These are phyloP conservation scores for Hemerocallis citrina DNA, from an alignment of 106 monocot species.

Conservation along the genomic window DNA sequence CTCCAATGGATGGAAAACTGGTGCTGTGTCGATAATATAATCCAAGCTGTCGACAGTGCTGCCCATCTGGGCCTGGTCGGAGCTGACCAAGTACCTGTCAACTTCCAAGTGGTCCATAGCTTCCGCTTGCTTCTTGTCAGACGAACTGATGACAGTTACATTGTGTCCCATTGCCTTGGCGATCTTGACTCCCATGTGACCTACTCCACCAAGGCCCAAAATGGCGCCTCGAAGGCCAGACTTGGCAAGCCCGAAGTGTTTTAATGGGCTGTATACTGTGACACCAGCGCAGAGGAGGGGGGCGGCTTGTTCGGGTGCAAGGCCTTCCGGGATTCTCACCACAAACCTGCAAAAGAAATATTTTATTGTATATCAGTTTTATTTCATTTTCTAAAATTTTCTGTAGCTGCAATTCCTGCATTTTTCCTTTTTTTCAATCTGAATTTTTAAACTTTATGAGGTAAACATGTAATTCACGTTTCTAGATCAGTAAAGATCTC, in stretches of 20 bases:
- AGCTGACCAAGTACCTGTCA: conserved; percentile 79
- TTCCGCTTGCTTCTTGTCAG: conserved; percentile 63
- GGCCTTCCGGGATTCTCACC: conserved; percentile 71
- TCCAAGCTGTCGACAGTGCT: conserved; percentile 48
- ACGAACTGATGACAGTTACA: conserved; percentile 96
- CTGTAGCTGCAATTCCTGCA: too few relatives aligned
- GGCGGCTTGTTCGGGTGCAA: conserved; percentile 82
- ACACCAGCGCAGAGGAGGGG: conserved; percentile 94
- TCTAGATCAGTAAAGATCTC: too few relatives aligned
- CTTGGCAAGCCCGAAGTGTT: conserved; percentile 47
- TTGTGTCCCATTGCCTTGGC: conserved; percentile 98
- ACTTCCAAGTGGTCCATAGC: conserved; percentile 78
- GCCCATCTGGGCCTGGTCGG: conserved; percentile 47
- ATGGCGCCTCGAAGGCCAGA: conserved; percentile 58
- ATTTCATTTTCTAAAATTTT: too few relatives aligned
- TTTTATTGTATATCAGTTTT: too few relatives aligned
- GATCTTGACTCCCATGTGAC: conserved; percentile 94
- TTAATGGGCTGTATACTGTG: conserved; percentile 91
- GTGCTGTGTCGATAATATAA: conserved; percentile 94
- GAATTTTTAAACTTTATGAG: too few relatives aligned
- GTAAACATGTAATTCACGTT: too few relatives aligned
- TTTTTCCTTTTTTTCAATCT: too few relatives aligned
- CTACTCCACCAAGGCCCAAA: conserved; percentile 91
- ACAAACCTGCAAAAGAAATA: conserved; percentile 60
- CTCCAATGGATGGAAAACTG: conserved; percentile 75